phyloP scores from a whole-genome alignment of 139 green algal genomes.

The Eudorina sp. region DNA sequence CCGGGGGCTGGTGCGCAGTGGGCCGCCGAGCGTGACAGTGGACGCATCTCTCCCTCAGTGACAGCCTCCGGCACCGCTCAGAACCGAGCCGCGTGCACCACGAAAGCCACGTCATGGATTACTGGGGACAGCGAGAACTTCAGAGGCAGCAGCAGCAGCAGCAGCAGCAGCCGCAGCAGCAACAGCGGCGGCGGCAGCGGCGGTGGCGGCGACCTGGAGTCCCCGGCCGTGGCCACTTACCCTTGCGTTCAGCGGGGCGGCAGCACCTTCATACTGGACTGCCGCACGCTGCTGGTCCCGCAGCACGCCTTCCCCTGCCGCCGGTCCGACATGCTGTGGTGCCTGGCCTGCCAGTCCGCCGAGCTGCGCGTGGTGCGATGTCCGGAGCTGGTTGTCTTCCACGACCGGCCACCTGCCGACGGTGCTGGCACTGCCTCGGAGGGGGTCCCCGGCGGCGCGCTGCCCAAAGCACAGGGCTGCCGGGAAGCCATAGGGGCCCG shows the following conservation, averaged over 20 bases:
- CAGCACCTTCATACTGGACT: slow-evolving; percentile 41
- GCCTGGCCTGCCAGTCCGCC: slow-evolving; percentile 1
- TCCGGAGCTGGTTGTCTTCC: slow-evolving; percentile 27
- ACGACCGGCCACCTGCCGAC: not conserved
- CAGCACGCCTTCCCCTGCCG: slow-evolving; percentile 26
- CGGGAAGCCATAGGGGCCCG: not conserved
- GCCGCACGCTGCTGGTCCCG: not conserved
- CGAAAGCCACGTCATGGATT: too few species aligned
- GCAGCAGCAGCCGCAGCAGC: too few species aligned
- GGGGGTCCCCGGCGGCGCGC: not conserved
- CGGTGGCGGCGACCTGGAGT: not conserved
- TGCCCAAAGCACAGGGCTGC: not conserved
- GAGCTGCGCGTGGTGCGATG: slow-evolving; percentile 37
- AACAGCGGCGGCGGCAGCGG: too few species aligned
- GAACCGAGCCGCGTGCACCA: too few species aligned
- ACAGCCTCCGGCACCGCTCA: too few species aligned
- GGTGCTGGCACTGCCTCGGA: not conserved
- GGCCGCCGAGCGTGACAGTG: too few species aligned
- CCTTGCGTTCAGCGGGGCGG: slow-evolving; percentile 36
- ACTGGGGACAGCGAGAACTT: too few species aligned
- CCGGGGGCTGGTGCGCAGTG: not conserved
- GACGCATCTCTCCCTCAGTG: too few species aligned
- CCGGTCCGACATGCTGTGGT: slow-evolving; percentile 53
- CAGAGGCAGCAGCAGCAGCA: too few species aligned
- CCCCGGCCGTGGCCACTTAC: not conserved